These are phyloP conservation scores for Lasiodiplodia gonubiensis DNA, from an alignment of 2,329 filamentous ascomycete genomes.

Conservation along the genomic window DNA sequence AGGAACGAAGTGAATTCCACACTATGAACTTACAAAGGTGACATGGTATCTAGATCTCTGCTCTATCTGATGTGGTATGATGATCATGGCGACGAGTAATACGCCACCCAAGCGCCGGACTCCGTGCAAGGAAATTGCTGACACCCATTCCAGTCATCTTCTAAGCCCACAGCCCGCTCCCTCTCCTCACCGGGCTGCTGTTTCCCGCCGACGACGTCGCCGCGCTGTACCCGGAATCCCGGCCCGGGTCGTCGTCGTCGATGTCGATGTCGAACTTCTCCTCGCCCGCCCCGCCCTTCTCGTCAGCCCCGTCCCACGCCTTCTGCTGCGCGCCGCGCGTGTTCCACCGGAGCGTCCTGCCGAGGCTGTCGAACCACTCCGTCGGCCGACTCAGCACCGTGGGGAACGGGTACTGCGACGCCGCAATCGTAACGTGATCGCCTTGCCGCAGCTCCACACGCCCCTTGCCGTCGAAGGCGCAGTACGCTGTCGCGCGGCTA, in stretches of 20 bases:
- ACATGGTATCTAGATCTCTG: conserved; percentile 24
- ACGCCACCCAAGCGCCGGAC: conserved; percentile 12
- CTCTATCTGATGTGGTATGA: conserved; percentile 8
- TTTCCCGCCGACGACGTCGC: conserved; percentile 41
- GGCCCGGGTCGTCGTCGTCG: conserved; percentile 62
- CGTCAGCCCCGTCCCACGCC: conserved; percentile 65
- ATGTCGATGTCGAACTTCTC: conserved; percentile 91
- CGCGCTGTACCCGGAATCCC: conserved; percentile 49
- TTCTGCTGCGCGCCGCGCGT: conserved; percentile 91
- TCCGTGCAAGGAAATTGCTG: conserved; percentile 21
- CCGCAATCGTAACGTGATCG: conserved; percentile 94
- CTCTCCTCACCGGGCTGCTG: conserved; percentile 25
- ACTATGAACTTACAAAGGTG: conserved; percentile 6
- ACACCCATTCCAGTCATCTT: neutral
- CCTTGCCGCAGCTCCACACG: conserved; percentile 91
- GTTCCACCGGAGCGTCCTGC: conserved; percentile 92
- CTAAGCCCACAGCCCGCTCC: conserved; percentile 23
- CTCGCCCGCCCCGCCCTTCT: conserved; percentile 53
- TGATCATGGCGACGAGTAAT: neutral
- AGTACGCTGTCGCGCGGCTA: conserved; percentile 92
- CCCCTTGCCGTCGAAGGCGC: conserved; percentile 96
- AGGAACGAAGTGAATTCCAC: neutral
- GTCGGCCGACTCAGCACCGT: conserved; percentile 88
- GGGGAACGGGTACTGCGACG: conserved; percentile 95
- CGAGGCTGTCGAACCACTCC: conserved; percentile 97